Evolutionary conservation across 1,139 yeast species (phyloP), one percentile per base, ranked within the genome.

Genomic region (Scheffersomyces insectosa): DNA sequence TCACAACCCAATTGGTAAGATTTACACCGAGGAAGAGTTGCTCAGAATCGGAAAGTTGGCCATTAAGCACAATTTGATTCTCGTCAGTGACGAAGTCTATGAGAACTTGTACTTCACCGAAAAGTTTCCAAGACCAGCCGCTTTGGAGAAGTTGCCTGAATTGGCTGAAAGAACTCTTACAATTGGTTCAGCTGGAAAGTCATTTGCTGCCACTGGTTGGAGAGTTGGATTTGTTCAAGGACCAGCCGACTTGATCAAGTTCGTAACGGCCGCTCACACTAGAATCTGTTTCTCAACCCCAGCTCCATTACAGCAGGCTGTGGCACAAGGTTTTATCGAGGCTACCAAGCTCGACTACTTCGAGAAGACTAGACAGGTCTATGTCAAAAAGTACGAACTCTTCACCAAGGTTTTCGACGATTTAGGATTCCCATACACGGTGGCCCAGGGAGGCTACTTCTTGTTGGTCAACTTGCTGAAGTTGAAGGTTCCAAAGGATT

Each of bases 141-240:
- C 88, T 2, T 69, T 93, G 44, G 72, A 83, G 4, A 42, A 47
- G n/a, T 66, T 74, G 45, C 90, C 91, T 3, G 96, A 89, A 57
- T 79, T 90, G 48, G 84, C 81, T 27, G 80, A 81, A 43, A 72
- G 93, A 56, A 88, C 97, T 0, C 70, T 93, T 45, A 85, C 97
- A 5, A 95, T 93, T 14, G 98, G 98, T 0, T 88, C 97, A 28
- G 99, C 97, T 5, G 99, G 99, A 47, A 93, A 93, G 67, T 84
- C 96, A 0, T 93, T 93, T 70, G 96, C 97, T 23, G 97, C 97
- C 34, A 93, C 99, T 23, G 99, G 99, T 43, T 93, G 98, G 97
- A 83, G 99, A 72, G 80, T 93, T 42, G 99, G 99, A 42, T 93
- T 95, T 93, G 78, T 91, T 33, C 85, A 91, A 50, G 98, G 97